Evolutionary conservation across 208 protist genomes (phyloP), one percentile per base, ranked within the genome.

Genomic region (Leishmania guyanensis): DNA sequence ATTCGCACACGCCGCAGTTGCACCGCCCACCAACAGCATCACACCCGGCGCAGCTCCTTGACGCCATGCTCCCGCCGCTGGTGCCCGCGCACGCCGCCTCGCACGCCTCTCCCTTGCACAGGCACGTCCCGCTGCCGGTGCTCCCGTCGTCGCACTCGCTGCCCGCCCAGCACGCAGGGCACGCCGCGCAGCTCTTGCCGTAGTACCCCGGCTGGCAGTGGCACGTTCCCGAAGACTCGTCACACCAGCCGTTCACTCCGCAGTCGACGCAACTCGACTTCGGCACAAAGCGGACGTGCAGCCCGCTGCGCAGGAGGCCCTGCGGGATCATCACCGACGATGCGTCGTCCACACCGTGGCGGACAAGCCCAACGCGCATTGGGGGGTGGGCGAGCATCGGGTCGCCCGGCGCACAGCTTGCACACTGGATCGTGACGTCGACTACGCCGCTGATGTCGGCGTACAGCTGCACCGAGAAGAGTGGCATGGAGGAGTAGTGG

Each of bases 331-430:
- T 51, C 50, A 85, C 75, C 39, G 82, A 85, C 9, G 77, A 78
- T n/a, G 79, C 58, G 79, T 92, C 86, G 10, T 75, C 79, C 70
- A 88, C 66, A 48, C 82, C 80, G 58, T 85, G 26, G 43, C 89
- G 86, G 64, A 86, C 79, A 26, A 92, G 73, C 2, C 89, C 86
- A 9, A 88, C 76, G 16, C 76, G 78, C 29, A 80, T 76, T 22
- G 89, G 65, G 20, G 86, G 86, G 74, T 75, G 87, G 3, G 86
- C 39, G 0, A 83, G 66, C 12, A 83, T 50, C 9, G 80, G 73
- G 3, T 75, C 80, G 10, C 74, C 80, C 1, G 26, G 5, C 5
- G 14, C 50, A 6, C 36, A 48, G 12, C 16, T 58, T 51, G 1
- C 33, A 29, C 64, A 71, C 9, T 12, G 4, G 10, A 83, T 29